A percentile compares a stretch with the other conserved stretches of the same genome.
Conservation (phyloP, 1,284 basidiomycete genomes). For the Pisolithus thermaeus region DNA sequence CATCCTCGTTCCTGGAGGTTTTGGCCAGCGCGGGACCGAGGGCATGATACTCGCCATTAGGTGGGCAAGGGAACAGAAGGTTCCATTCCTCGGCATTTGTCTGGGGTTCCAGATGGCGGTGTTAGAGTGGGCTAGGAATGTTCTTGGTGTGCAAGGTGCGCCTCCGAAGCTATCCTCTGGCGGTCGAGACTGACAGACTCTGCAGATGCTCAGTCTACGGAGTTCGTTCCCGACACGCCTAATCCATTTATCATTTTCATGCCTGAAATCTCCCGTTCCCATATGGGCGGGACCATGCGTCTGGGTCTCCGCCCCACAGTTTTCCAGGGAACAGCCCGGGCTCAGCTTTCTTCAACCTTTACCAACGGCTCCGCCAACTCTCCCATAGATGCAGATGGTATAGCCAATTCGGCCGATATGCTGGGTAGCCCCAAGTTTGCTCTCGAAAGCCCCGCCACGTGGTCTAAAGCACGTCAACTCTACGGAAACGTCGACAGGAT, state of each 20-base stretch:
- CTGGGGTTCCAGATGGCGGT: conserved; percentile 98
- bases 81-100: conserved; percentile 96
- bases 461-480: conserved; percentile 71
- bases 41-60: conserved; percentile 98
- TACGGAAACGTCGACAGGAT: conserved; percentile 84
- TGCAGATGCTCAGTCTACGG: conserved; percentile 81
- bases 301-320: conserved; percentile 92
- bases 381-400: conserved; percentile 4
- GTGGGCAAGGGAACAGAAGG: conserved; percentile 92
- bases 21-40: conserved; percentile 90
- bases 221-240: conserved; percentile 60
- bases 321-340: conserved; percentile 46
- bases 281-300: conserved; percentile 99
- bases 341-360: not conserved
- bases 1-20: conserved; percentile 94
- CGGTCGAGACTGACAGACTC: not conserved
- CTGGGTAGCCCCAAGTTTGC: conserved; percentile 10
- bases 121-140: conserved; percentile 89
- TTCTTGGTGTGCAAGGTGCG: conserved; percentile 69
- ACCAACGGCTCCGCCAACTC: not conserved
- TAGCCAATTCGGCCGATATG: conserved; percentile 24
- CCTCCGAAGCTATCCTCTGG: not conserved
- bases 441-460: conserved; percentile 38
- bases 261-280: conserved; percentile 97
- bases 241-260: conserved; percentile 93